These are phyloP conservation scores for Fusarium subtropicale DNA, from an alignment of 2,329 filamentous ascomycete species.

Conservation along the genomic window DNA sequence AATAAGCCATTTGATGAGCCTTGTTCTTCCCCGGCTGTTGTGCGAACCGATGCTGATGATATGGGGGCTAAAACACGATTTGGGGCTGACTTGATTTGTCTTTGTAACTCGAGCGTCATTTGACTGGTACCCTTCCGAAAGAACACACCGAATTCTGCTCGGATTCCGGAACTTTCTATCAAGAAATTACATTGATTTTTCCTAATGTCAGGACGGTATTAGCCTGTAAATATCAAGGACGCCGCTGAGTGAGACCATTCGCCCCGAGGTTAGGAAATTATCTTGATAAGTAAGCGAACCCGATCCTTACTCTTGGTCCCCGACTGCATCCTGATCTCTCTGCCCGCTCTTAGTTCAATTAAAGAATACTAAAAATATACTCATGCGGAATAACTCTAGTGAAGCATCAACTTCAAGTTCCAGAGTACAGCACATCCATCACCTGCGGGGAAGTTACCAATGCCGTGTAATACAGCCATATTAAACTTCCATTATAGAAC, in stretches of 20 bases:
- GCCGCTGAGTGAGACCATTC: neutral
- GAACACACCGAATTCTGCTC: accelerated
- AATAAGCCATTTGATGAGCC: neutral
- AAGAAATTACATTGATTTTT: neutral
- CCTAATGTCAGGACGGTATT: neutral
- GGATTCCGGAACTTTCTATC: neutral
- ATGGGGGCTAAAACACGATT: neutral
- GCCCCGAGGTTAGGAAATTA: neutral
- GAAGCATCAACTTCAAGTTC: neutral
- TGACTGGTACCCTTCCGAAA: neutral
- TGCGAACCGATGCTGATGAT: neutral
- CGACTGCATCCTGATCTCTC: neutral
- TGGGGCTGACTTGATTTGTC: neutral
- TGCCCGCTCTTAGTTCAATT: accelerated
- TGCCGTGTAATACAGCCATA: neutral
- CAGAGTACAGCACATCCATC: neutral
- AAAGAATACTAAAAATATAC: neutral
- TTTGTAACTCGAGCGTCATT: neutral
- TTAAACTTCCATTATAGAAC: neutral
- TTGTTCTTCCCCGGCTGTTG: neutral
- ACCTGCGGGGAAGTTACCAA: neutral
- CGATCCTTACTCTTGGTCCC: neutral
- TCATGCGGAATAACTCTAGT: no score
- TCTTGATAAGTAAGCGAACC: neutral
- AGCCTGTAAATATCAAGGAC: neutral